These are phyloP conservation scores for Rhodotorula mucilaginosa DNA, from an alignment of 1,284 basidiomycete species.

Conservation along the genomic window DNA sequence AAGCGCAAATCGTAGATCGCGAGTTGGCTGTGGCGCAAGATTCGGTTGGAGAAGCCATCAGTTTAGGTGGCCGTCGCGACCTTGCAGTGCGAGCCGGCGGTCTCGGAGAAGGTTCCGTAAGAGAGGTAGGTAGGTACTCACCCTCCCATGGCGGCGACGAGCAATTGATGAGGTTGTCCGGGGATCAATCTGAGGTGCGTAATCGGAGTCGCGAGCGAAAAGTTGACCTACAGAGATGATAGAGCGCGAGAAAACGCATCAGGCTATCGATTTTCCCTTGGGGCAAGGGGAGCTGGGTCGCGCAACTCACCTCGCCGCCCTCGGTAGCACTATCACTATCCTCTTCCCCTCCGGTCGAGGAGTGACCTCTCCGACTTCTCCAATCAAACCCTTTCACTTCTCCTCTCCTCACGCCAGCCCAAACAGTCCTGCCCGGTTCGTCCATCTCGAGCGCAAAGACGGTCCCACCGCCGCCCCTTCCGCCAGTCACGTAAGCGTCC, in stretches of 20 bases:
- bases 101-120: too few relatives aligned
- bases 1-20: conserved; percentile 32
- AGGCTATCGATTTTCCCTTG: too few relatives aligned
- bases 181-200: conserved; percentile 17
- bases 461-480: conserved; percentile 31
- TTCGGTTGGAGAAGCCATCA: too few relatives aligned
- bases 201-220: conserved; percentile 12
- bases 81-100: not conserved
- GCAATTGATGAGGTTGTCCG: conserved; percentile 8
- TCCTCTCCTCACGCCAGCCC: conserved; percentile 32
- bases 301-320: conserved; percentile 16
- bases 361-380: not conserved
- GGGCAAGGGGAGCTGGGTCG: too few relatives aligned
- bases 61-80: not conserved
- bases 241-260: too few relatives aligned
- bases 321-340: not conserved
- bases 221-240: conserved; percentile 1
- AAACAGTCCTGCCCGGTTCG: conserved; percentile 30
- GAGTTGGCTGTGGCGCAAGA: conserved; percentile 10
- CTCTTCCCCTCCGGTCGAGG: not conserved
- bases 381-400: conserved; percentile 28
- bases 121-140: conserved; percentile 2
- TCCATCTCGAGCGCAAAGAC: conserved; percentile 38
- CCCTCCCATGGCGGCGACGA: conserved; percentile 29
- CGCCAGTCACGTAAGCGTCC: conserved; percentile 28